phyloP scores from a whole-genome alignment of 2,329 filamentous ascomycete species.

The Xylariaceae sp. region DNA sequence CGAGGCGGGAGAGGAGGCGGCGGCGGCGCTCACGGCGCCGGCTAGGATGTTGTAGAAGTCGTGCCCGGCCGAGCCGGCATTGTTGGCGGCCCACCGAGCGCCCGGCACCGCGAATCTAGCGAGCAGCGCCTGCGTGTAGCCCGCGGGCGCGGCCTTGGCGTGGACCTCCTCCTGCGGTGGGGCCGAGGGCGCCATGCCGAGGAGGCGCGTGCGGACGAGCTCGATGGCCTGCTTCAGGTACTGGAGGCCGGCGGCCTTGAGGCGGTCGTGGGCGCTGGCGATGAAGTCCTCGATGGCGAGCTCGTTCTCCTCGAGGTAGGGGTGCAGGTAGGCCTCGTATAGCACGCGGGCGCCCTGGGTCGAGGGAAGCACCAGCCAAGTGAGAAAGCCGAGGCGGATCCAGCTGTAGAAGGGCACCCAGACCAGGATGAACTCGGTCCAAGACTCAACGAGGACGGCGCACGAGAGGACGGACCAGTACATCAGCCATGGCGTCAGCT shows the following conservation, averaged over 20 bases:
- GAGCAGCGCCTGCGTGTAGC: slow-evolving; percentile 75
- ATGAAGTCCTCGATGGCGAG: slow-evolving; percentile 85
- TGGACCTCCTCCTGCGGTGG: slow-evolving; percentile 29
- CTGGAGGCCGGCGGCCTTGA: slow-evolving; percentile 67
- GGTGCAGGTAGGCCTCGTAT: slow-evolving; percentile 79
- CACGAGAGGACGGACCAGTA: slow-evolving; percentile 94
- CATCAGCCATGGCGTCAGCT: slow-evolving; percentile 96
- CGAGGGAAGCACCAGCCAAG: slow-evolving; percentile 94
- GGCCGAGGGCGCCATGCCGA: slow-evolving; percentile 62
- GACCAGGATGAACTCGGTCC: slow-evolving; percentile 76
- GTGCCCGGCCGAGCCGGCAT: slow-evolving; percentile 36
- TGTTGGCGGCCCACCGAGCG: slow-evolving; percentile 46
- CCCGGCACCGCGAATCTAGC: slow-evolving; percentile 78
- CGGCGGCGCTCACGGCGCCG: slow-evolving; percentile 60
- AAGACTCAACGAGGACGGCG: slow-evolving; percentile 75
- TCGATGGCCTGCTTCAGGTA: slow-evolving; percentile 68
- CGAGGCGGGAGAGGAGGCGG: slow-evolving; percentile 30
- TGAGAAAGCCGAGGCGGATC: slow-evolving; percentile 76
- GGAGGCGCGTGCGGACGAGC: slow-evolving; percentile 62
- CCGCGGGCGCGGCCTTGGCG: slow-evolving; percentile 37
- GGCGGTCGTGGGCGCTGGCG: slow-evolving; percentile 67
- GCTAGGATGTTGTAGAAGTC: slow-evolving; percentile 77
- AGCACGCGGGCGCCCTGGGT: slow-evolving; percentile 86
- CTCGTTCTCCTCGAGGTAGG: slow-evolving; percentile 83
- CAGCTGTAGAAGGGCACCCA: slow-evolving; percentile 96